Evolutionary conservation across 106 monocot species (phyloP), one percentile per base, ranked within the genome.

Genomic region (Acorus calamus): DNA sequence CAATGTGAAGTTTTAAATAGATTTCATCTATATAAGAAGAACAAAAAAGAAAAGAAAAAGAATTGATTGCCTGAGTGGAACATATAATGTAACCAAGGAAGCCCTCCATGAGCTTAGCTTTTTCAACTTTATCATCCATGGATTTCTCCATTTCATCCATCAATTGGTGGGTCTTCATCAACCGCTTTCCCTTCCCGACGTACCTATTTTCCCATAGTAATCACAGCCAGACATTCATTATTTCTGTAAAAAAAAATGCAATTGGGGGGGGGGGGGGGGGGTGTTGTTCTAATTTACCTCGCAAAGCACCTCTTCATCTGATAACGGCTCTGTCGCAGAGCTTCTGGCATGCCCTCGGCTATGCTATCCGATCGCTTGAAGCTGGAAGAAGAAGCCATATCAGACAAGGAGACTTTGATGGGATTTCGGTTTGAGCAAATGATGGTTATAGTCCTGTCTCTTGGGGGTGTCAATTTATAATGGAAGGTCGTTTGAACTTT

Each of bases 291-390:
- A 42, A 14, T 12, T 6, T 74, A 93, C 90, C 81, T 76, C 0
- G 84, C 61, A 47, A 96, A 96, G 76, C 87, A 87, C n/a, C 85
- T 65, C 69, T 87, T 96, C 94, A 96, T 96, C 63, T 84, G 87
- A 58, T 96, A 96, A 42, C 94, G 83, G 77, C 86, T 96, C 65
- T 91, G 85, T 60, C 74, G 70, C 66, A 96, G 63, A 4, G 87
- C 96, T 41, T 96, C 91, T 0, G 96, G 96, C 96, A 96, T 84
- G 72, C 68, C 55, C 8, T 96, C 96, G 1, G 87, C 87, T 56
- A 96, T 83, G 83, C 77, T 91, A 48, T 91, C 91, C 1, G 87
- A 72, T 68, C 96, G 73, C 76, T 78, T 88, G 72, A 96, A 85
- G 74, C 81, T 87, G 8, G 65, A 6, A 0, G 63, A 57, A 50